A percentile compares a stretch with the other conserved stretches of the same genome.
Conservation (phyloP, 345 rosid genomes). For the Eucalyptus caleyi region DNA sequence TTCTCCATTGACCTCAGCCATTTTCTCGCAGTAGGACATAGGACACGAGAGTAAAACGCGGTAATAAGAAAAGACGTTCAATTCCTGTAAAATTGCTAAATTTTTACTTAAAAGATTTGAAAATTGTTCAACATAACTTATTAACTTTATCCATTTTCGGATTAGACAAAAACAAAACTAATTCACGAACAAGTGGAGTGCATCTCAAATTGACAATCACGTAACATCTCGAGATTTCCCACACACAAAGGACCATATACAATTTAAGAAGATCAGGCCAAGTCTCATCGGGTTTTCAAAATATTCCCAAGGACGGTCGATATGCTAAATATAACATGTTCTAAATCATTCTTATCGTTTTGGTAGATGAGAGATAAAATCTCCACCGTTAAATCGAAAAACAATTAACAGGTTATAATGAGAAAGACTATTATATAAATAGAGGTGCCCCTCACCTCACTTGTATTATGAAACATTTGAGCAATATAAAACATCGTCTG, state of each 20-base stretch:
- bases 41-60: background rate
- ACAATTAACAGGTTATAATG: background rate
- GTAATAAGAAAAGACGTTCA: rapidly evolving
- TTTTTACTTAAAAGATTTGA: no score
- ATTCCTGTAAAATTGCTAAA: background rate
- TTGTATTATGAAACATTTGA: background rate
- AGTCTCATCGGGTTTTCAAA: no score
- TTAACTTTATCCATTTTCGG: background rate
- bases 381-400: background rate
- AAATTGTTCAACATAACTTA: no score
- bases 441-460: background rate
- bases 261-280: background rate
- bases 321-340: background rate
- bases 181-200: background rate
- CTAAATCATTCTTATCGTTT: background rate
- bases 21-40: background rate
- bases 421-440: background rate
- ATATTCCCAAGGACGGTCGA: background rate
- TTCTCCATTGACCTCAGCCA: background rate
- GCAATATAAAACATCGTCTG: background rate
- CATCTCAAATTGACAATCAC: rapidly evolving
- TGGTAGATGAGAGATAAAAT: background rate
- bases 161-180: background rate
- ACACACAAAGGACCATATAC: background rate
- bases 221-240: background rate